Base-by-base conservation (phyloP, 2,329 filamentous ascomycete genomes). In the Sclerotinia nivalis region DNA sequence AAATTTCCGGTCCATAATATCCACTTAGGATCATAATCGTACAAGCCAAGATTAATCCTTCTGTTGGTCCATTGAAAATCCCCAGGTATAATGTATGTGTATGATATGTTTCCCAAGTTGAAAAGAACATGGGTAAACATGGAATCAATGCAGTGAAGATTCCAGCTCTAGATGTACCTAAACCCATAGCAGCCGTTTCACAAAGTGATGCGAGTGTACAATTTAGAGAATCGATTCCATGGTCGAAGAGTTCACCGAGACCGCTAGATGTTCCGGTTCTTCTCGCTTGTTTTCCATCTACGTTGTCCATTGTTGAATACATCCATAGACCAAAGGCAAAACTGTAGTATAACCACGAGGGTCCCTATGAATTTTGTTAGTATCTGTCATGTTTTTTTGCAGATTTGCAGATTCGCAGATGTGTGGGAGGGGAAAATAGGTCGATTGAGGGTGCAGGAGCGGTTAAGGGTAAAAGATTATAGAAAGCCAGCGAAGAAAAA, bases 261-360 rank as follows among this genome's bases (percentile, higher is more conserved):
- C 93, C 93, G 79, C 93, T 97, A 43, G 95, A 98, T 5, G 95
- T 97, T 67, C 95, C 94, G 5, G 96, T 99, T 77, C 96, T 87
- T 73, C 96, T 88, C 70, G 96, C 96, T 83, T 99, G 96, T 83
- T 99, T 99, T 75, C 96, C 96, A 80, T 99, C 96, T 73, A 98
- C 91, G 80, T 99, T 99, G 84, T 99, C 96, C 91, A 99, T 94
- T 20, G 96, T 99, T 76, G 96, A 96, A 82, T 98, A 97, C 92
- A 97, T 96, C 91, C 97, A 99, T 71, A 99, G 86, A 54, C 96
- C 96, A 74, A 97, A 87, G 1, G 94, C 95, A 80, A 98, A 98
- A 82, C 93, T 97, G 79, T 93, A 96, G 83, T 97, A 98, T 28
- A 98, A 81, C 95, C 96, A 98, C 77, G 90, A 86, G 12, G 94